A percentile compares a stretch with the other conserved stretches of the same genome.
These are phyloP conservation scores for Aegilops umbellulata DNA, from an alignment of 176 grass and related monocot genomes.

Conservation along the genomic window DNA sequence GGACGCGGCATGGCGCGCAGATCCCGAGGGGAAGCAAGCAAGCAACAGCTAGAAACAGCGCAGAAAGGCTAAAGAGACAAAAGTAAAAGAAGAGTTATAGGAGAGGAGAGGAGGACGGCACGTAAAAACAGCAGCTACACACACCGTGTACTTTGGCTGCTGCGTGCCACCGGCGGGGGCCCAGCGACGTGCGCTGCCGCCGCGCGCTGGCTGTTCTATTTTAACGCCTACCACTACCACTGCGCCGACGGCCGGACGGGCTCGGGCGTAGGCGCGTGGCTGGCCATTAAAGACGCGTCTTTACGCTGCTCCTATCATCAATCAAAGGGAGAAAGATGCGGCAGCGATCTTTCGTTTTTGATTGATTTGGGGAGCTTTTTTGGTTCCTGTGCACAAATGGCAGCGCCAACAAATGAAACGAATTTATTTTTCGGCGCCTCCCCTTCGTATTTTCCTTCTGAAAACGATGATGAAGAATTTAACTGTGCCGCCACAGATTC, in stretches of 20 bases:
- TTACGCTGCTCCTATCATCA: conserved; percentile 2
- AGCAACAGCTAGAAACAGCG: conserved; percentile 28
- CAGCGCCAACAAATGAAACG: neutral
- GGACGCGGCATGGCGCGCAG: neutral
- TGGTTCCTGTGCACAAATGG: neutral
- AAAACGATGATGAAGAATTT: neutral
- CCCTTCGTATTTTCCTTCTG: too few relatives aligned
- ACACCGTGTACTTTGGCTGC: neutral
- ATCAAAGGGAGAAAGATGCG: neutral
- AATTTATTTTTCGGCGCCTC: neutral
- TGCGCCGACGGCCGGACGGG: conserved; percentile 11
- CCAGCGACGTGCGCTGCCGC: conserved; percentile 28
- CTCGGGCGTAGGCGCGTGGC: conserved; percentile 7
- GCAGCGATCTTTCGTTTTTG: neutral
- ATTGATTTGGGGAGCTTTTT: neutral
- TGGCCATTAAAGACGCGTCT: conserved; percentile 34
- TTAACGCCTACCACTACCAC: neutral
- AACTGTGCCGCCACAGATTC: neutral
- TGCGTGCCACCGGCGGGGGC: neutral
- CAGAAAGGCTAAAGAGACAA: conserved; percentile 32
- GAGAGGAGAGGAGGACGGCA: neutral
- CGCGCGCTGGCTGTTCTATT: conserved; percentile 36
- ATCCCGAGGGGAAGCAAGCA: conserved; percentile 31
- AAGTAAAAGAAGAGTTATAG: neutral
- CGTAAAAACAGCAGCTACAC: conserved; percentile 5